A percentile compares a stretch with the other conserved stretches of the same genome.
Conservation (phyloP, 768 basidiomycete species). For the Vishniacozyma victoriae region DNA sequence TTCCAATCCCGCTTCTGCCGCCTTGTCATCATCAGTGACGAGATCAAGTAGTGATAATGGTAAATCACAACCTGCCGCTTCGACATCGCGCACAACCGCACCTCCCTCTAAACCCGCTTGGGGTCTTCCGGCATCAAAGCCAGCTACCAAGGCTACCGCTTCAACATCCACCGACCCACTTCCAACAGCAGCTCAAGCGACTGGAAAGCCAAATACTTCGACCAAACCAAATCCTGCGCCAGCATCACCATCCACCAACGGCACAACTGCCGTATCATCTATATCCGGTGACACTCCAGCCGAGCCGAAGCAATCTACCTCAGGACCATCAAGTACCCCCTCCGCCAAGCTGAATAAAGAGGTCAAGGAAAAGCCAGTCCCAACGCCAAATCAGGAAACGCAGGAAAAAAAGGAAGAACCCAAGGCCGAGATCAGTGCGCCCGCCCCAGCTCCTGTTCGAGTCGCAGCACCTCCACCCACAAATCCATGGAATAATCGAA, state of each 20-base stretch:
- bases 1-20: background rate
- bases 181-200: background rate
- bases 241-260: conserved; percentile 16
- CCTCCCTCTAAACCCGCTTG: conserved; percentile 14
- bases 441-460: conserved; percentile 2
- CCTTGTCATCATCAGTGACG: too few species aligned
- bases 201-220: background rate
- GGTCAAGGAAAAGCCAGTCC: conserved; percentile 14
- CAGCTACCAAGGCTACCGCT: background rate
- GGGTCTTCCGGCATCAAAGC: conserved; percentile 4
- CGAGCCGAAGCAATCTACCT: conserved; percentile 5
- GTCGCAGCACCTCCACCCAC: conserved; percentile 14
- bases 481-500: conserved; percentile 40
- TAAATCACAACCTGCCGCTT: conserved; percentile 1
- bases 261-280: conserved; percentile 14
- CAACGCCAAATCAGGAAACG: background rate
- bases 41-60: too few species aligned
- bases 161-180: background rate
- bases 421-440: background rate
- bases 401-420: background rate
- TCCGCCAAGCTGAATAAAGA: conserved; percentile 12
- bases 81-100: background rate
- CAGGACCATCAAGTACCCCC: conserved; percentile 10
- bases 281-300: conserved; percentile 5
- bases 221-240: conserved; percentile 10